phyloP scores from a whole-genome alignment of 768 basidiomycete genomes.

The Tulasnella sp. region DNA sequence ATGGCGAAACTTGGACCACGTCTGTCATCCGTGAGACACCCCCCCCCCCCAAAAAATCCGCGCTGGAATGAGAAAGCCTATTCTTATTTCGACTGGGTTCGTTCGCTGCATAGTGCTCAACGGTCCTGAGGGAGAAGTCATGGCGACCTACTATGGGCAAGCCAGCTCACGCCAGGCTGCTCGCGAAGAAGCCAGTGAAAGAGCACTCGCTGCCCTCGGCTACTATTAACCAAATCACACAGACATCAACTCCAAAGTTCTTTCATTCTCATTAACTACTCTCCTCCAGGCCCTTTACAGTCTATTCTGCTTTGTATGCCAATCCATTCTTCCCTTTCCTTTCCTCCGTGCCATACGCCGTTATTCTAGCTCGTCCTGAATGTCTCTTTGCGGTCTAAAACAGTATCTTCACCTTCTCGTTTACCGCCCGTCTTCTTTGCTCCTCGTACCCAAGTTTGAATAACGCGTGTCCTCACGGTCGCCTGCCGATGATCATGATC shows the following conservation, averaged over 20 bases:
- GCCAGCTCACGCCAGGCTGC: not conserved
- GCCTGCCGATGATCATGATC: not conserved
- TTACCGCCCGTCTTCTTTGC: not conserved
- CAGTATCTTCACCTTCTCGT: not conserved
- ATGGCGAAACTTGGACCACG: constrained; percentile 13
- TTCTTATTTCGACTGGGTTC: not conserved
- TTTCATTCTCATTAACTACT: not conserved
- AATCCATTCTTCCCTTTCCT: not conserved
- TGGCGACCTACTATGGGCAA: not conserved
- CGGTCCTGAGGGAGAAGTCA: not conserved
- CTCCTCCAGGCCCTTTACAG: not conserved
- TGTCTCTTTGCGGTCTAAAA: not conserved
- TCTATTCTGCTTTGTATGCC: not conserved
- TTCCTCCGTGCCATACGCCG: not conserved
- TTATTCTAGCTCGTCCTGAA: not conserved
- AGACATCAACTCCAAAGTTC: not conserved
- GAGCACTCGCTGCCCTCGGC: not conserved
- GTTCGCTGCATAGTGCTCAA: not conserved
- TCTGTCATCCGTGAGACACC: not conserved
- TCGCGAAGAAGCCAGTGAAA: constrained; percentile 4
- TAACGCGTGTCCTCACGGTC: not conserved
- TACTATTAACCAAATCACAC: not conserved
- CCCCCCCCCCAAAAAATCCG: not conserved
- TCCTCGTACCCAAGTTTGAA: not conserved
- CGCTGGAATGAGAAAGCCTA: not conserved